Base-by-base conservation (phyloP, 2,329 filamentous ascomycete species). In the Fusarium praegraminearum region DNA sequence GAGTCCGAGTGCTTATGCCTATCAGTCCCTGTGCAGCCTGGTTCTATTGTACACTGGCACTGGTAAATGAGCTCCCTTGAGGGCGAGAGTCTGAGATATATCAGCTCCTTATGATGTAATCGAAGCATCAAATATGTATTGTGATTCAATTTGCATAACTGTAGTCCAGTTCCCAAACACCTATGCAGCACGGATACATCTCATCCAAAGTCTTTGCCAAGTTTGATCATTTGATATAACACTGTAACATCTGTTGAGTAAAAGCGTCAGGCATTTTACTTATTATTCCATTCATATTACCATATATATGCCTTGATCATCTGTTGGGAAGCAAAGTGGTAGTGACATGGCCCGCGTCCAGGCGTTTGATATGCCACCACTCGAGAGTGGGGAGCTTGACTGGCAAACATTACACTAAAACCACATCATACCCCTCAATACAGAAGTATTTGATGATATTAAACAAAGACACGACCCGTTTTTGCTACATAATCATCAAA, bases 361-460 rank as follows among this genome's bases (percentile, higher is more conserved):
- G 5, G 24, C 22, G 13, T 53, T 24, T 33, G n/a, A 40, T 53
- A 38, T 49, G 32, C 26, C 61, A 60, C 45, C 61, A 65, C 62
- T 53, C 46, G 20, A 47, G 22, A 26, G 26, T 65, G 61, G 62
- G 32, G 36, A n/a, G n/a, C 20, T 43, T 16, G 16, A 16, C 16
- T 15, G 22, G 8, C 36, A 49, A 16, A 16, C 15, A 30, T 15
- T 28, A 36, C 40, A 20, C 32, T n/a, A 16, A 24, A 49, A 5
- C 11, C 16, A 30, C 16, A 16, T 24, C 7, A 11, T 22, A 2
- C 4, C 43, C 26, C 36, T 26, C 7, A 13, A 40, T 13, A 10
- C 11, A 30, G 2, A 3, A n/a, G 4, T 3, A 30, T 38, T 18
- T 11, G 11, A 36, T 10, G n/a, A 16, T 41, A 35, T 60, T 15